These are phyloP conservation scores for Neofusicoccum laricinum DNA, from an alignment of 2,329 filamentous ascomycete species.

Conservation along the genomic window DNA sequence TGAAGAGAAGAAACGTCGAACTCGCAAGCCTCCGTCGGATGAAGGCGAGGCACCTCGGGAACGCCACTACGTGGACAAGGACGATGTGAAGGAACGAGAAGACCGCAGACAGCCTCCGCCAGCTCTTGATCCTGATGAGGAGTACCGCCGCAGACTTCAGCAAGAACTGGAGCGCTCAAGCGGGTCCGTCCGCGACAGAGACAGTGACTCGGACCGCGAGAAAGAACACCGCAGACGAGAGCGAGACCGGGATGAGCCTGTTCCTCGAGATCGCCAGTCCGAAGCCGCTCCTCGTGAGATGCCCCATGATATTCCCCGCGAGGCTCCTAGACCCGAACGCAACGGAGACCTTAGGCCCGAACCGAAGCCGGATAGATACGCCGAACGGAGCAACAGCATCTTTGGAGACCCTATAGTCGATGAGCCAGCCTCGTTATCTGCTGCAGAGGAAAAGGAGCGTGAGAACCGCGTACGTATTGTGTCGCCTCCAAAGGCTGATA, in stretches of 20 bases:
- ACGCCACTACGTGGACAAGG: conserved; percentile 32
- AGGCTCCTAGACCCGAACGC: conserved; percentile 20
- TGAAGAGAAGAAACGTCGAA: conserved; percentile 24
- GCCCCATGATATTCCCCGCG: neutral
- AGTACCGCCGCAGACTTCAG: conserved; percentile 49
- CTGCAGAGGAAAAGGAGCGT: conserved; percentile 19
- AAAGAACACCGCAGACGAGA: conserved; percentile 34
- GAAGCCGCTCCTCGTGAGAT: neutral
- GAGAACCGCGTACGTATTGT: conserved; percentile 56
- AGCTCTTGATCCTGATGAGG: conserved; percentile 47
- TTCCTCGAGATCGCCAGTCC: neutral
- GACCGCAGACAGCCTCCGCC: conserved; percentile 26
- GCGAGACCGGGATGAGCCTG: conserved; percentile 20
- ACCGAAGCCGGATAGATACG: neutral
- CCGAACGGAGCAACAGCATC: conserved; percentile 28
- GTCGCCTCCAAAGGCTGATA: conserved; percentile 61
- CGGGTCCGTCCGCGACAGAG: conserved; percentile 27
- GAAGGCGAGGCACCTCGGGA: conserved; percentile 30
- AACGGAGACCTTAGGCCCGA: conserved; percentile 9
- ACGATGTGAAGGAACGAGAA: conserved; percentile 28
- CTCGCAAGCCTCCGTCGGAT: conserved; percentile 30
- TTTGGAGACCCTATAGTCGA: conserved; percentile 31
- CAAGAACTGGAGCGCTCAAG: conserved; percentile 40
- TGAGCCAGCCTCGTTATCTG: conserved; percentile 32
- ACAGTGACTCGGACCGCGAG: conserved; percentile 29